Conservation (phyloP, 1,139 yeast species). For the Candida gigantensis region DNA sequence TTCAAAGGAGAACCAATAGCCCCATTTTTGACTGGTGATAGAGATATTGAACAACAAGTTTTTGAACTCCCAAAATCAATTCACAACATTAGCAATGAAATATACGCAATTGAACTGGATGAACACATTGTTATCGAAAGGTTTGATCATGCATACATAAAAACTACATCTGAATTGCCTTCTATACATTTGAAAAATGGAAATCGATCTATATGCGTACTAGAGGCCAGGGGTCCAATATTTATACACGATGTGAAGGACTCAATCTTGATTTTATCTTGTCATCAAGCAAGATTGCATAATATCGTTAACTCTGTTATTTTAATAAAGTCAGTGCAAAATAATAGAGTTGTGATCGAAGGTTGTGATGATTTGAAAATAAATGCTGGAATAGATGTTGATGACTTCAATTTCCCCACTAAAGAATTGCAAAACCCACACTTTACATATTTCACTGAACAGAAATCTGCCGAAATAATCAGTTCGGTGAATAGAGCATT, state of each 20-base stretch:
- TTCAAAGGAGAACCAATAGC: slow-evolving; percentile 4
- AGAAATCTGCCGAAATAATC: not conserved
- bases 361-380: slow-evolving; percentile 21
- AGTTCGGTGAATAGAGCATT: not conserved
- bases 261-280: slow-evolving; percentile 25
- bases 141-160: not conserved
- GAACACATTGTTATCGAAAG: slow-evolving; percentile 1
- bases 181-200: slow-evolving; percentile 4
- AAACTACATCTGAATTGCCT: not conserved
- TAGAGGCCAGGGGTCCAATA: slow-evolving; percentile 3
- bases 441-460: slow-evolving; percentile 13
- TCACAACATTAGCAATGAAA: not conserved
- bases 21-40: not conserved
- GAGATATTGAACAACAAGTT: not conserved
- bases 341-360: slow-evolving; percentile 36
- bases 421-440: slow-evolving; percentile 18
- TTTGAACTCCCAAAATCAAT: not conserved
- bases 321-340: slow-evolving; percentile 20
- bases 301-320: slow-evolving; percentile 23
- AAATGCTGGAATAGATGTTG: slow-evolving; percentile 15
- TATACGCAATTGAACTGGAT: not conserved
- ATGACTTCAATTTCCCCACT: slow-evolving; percentile 17
- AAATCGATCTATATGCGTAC: not conserved
- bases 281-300: slow-evolving; percentile 48
- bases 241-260: slow-evolving; percentile 19